Evolutionary conservation across 768 basidiomycete species (phyloP), one percentile per base, ranked within the genome.

Genomic region (Phylloporus rhodoxanthus): DNA sequence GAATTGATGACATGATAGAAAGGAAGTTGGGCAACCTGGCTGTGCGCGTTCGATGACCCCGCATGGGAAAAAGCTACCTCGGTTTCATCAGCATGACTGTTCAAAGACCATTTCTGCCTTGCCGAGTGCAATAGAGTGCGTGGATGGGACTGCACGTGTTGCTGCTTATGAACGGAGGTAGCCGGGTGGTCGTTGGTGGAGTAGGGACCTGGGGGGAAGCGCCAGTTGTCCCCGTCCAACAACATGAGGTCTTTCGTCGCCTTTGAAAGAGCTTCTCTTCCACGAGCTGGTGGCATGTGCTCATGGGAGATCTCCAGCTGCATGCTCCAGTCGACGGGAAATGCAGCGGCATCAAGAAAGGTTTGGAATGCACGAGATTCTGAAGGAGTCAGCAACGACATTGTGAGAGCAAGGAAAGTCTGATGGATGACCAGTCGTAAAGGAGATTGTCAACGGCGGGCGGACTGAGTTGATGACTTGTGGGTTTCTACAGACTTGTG

Each of bases 161-260:
- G 50, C 15, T 57, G 50, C 21, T 55, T 53, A 23, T 49, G 50
- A 39, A 33, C 50, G 39, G 59, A 42, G 1, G 51, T 32, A 2
- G 36, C 56, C 28, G 58, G 40, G 33, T 43, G 30, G 11, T 55
- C 58, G 1, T 29, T 25, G 5, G 51, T 23, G 2, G 63, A 26
- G 23, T 48, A 62, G 8, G 57, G 34, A n/a, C 45, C 52, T 5
- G 65, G 54, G 3, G 61, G 62, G 43, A 61, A 58, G 23, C 59
- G 61, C 73, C 70, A 81, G 7, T 61, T 67, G 13, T 66, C 72
- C 11, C 53, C 57, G 51, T 85, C 85, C 23, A 89, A 73, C 4
- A 85, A 74, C 82, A 91, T 88, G 38, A 91, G 78, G 65, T 90
- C 86, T 66, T 86, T 88, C 0, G 88, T 91, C 0, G 87, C 87